Evolutionary conservation across 116 monocot species (phyloP), one percentile per base, ranked within the genome.

Genomic region (Cymodocea nodosa): DNA sequence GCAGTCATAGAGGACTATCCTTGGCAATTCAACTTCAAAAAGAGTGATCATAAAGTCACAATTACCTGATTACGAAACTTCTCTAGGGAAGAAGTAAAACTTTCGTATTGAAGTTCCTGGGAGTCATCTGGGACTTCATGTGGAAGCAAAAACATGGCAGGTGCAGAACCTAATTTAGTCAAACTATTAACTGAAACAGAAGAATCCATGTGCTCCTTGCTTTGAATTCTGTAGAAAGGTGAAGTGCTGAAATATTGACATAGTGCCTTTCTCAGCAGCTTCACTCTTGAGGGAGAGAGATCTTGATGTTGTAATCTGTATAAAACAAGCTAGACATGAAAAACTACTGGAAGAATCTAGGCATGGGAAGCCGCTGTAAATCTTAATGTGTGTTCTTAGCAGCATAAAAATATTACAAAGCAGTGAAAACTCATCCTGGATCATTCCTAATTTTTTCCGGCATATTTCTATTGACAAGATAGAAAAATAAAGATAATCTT

Each of bases 41-140:
- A 3, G 18, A 0, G 16, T 14, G 39, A 5, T 0, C 3, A 69
- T 35, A 50, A 36, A 6, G 35, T 18, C 23, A 65, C 17, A 51
- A 23, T 64, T 79, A 90, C 94, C 86, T 81, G 67, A 71, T 94
- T 83, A 61, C 81, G 75, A 30, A 94, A 77, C 59, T 78, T 82
- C 15, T 79, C 83, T 50, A 90, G 59, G 73, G 65, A 70, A 48
- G 73, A 76, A 58, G 24, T 14, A 62, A 71, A 94, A 65, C 80
- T 94, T 69, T 77, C 75, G 54, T 61, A 78, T 52, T 87, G 81
- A 61, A 69, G 51, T 48, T 71, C 70, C 39, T 59, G 56, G 12
- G 65, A 64, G 59, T 75, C 75, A 51, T 89, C 82, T 50, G 64
- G 78, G 49, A 55, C 54, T 71, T 73, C 80, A 8, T 70, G 16